Conservation (phyloP, 225 moss, liverwort and hornwort species). For the Ulota crispa region DNA sequence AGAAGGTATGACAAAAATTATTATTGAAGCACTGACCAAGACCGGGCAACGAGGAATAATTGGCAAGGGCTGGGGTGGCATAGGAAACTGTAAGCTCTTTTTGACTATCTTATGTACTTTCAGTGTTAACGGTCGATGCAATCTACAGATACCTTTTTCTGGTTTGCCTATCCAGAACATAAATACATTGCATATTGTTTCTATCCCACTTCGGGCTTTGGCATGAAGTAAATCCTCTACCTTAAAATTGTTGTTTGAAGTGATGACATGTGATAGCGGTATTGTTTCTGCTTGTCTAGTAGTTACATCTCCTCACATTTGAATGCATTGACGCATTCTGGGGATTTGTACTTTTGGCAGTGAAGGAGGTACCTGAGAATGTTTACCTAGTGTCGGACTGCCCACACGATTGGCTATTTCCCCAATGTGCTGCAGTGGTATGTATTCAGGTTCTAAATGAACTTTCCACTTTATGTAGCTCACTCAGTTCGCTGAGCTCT, state of each 20-base stretch:
- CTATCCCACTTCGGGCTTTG: neutral
- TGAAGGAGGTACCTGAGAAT: slow-evolving; percentile 55
- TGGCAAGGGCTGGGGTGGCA: slow-evolving; percentile 97
- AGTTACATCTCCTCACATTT: slow-evolving; percentile 3
- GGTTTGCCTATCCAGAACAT: neutral
- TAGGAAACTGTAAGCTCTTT: slow-evolving; percentile 75
- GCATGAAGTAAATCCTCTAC: neutral
- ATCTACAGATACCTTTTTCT: neutral
- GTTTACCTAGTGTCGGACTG: slow-evolving; percentile 79
- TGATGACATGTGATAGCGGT: neutral
- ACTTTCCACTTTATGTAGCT: neutral
- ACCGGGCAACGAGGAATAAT: slow-evolving; percentile 89
- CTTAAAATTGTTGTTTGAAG: neutral
- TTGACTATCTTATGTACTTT: neutral
- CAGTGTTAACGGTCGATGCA: neutral
- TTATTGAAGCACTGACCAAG: slow-evolving; percentile 72
- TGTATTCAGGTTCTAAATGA: neutral
- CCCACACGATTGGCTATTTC: slow-evolving; percentile 98
- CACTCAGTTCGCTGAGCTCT: neutral
- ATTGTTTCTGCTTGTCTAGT: neutral
- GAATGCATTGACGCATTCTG: slow-evolving; percentile 21
- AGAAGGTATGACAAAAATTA: slow-evolving; percentile 88
- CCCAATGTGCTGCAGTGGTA: slow-evolving; percentile 92
- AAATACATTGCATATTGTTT: slow-evolving; percentile 4
- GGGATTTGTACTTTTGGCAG: slow-evolving; percentile 40